Conservation (phyloP, 1,284 basidiomycete species). For the Melampsora larici-populina region DNA sequence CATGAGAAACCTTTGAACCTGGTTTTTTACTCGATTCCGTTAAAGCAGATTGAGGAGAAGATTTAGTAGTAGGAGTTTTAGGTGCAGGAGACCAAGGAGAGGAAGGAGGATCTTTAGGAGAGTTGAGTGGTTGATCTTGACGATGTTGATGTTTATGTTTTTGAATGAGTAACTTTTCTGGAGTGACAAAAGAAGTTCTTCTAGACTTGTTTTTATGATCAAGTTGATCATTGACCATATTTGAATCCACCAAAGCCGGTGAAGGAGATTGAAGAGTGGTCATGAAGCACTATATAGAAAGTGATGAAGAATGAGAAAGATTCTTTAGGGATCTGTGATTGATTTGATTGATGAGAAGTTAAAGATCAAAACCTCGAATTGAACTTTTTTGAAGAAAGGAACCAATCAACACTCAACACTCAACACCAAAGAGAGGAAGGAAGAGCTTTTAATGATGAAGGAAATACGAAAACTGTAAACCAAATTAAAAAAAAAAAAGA, state of each 20-base stretch:
- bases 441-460: too few species aligned
- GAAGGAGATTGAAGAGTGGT: not conserved
- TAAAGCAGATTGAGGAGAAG: not conserved
- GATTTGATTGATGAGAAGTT: too few species aligned
- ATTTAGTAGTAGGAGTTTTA: not conserved
- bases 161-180: not conserved
- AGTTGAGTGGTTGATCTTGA: not conserved
- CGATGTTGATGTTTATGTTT: not conserved
- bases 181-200: not conserved
- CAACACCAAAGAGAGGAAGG: too few species aligned
- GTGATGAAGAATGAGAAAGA: not conserved
- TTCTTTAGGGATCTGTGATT: too few species aligned
- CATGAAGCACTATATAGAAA: not conserved
- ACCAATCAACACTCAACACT: too few species aligned
- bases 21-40: constrained; percentile 23
- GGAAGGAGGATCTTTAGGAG: constrained; percentile 1
- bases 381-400: too few species aligned
- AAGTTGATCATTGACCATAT: not conserved
- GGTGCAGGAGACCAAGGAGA: not conserved
- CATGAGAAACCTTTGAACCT: constrained; percentile 66
- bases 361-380: too few species aligned
- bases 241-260: not conserved
- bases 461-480: too few species aligned
- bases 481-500: too few species aligned
- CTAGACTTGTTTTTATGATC: not conserved